Percentiles rank a stretch among this genome's conserved stretches.
Evolutionary conservation across 2,329 filamentous ascomycete species (phyloP).

Genomic region (Arthroderma uncinatum): DNA sequence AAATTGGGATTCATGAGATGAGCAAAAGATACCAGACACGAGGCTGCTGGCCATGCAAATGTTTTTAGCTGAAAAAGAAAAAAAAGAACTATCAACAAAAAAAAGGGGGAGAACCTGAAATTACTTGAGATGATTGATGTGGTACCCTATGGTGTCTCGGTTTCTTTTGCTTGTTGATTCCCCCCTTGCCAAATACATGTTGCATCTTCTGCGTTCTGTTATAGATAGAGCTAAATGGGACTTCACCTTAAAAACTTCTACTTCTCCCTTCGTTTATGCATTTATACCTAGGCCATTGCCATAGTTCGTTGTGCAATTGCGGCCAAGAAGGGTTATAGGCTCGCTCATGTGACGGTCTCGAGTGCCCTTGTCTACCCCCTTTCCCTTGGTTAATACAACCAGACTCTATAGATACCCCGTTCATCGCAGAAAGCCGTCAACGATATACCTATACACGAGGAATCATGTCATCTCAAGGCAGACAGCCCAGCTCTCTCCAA

Average conservation of each 20-base stretch:
- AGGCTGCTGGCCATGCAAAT: not conserved
- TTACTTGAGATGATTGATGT: not conserved
- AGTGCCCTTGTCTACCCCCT: no score
- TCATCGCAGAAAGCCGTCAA: not conserved
- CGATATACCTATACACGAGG: slow-evolving; percentile 1
- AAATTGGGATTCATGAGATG: not conserved
- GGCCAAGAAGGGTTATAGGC: no score
- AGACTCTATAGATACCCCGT: no score
- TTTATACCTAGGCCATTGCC: no score
- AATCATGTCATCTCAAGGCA: not conserved
- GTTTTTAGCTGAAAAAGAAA: not conserved
- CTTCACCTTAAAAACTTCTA: not conserved
- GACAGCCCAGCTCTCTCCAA: slow-evolving; percentile 8
- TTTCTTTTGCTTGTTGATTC: not conserved
- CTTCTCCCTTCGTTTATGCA: not conserved
- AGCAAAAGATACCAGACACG: not conserved
- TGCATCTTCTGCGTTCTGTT: slow-evolving; percentile 1
- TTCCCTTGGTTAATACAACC: no score
- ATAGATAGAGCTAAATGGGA: slow-evolving; percentile 4
- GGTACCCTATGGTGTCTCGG: not conserved
- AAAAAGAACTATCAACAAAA: not conserved
- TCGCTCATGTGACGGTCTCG: no score
- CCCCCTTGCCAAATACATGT: not conserved
- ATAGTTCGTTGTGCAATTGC: no score
- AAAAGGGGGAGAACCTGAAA: not conserved